phyloP scores from a whole-genome alignment of 768 basidiomycete genomes.

The Termitomyces eurrhizus region DNA sequence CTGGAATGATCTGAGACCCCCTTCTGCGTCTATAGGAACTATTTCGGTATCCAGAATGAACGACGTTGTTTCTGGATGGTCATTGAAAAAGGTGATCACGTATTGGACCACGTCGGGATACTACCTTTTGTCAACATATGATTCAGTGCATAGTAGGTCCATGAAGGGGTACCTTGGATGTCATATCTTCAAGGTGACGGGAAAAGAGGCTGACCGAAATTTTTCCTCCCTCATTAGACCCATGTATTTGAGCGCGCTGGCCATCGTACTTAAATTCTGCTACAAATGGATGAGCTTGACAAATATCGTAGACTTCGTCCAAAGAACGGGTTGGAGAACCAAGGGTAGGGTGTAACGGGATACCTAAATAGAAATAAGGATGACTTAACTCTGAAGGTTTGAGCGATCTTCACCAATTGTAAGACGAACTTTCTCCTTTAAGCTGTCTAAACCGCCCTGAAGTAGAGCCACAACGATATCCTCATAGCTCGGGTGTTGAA shows the following conservation, averaged over 20 bases:
- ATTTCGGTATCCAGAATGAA: constrained; percentile 87
- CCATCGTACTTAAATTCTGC: constrained; percentile 94
- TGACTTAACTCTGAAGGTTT: not conserved
- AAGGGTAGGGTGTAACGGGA: constrained; percentile 82
- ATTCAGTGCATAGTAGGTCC: not conserved
- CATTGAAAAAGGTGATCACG: constrained; percentile 45
- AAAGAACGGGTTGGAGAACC: constrained; percentile 85
- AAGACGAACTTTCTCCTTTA: constrained; percentile 59
- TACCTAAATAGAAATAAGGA: constrained; percentile 38
- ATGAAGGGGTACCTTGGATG: constrained; percentile 59
- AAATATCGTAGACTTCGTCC: constrained; percentile 73
- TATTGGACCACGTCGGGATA: constrained; percentile 79
- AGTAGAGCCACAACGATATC: constrained; percentile 62
- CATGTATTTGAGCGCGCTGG: constrained; percentile 82
- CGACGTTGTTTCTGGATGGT: constrained; percentile 40
- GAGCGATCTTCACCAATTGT: constrained; percentile 52
- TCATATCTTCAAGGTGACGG: constrained; percentile 91
- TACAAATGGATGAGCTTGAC: constrained; percentile 63
- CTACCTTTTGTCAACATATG: constrained; percentile 29
- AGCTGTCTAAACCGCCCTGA: constrained; percentile 53
- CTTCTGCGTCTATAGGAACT: constrained; percentile 72
- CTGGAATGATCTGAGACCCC: constrained; percentile 75
- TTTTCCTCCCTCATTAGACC: constrained; percentile 26
- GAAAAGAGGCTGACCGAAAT: constrained; percentile 68
- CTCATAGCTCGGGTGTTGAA: constrained; percentile 74